These are phyloP conservation scores for Pisolithus tinctorius DNA, from an alignment of 768 basidiomycete genomes.

Conservation along the genomic window DNA sequence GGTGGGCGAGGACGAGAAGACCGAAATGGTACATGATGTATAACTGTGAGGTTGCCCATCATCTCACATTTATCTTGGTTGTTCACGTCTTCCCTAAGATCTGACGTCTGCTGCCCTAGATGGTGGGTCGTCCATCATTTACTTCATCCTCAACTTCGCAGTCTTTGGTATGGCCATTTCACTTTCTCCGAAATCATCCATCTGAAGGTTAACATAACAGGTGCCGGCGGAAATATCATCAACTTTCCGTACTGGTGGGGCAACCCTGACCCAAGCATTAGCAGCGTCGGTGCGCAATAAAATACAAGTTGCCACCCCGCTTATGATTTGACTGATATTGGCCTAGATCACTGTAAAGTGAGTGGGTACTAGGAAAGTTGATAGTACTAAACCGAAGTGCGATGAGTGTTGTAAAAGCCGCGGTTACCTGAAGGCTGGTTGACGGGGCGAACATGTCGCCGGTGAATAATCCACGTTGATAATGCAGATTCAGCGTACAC, in stretches of 20 bases:
- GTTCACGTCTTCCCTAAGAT: conserved; percentile 17
- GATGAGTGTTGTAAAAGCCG: no score
- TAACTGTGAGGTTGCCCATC: conserved; percentile 7
- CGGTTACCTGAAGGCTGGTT: no score
- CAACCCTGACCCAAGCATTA: conserved; percentile 15
- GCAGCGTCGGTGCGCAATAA: conserved; percentile 8
- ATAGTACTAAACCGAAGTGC: no score
- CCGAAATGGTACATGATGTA: conserved; percentile 45
- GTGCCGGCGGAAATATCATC: conserved; percentile 37
- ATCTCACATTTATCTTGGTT: neutral
- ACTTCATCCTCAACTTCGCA: conserved; percentile 40
- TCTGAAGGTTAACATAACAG: conserved; percentile 19
- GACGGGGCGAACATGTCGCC: neutral
- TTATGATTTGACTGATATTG: neutral
- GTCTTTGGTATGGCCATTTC: conserved; percentile 18
- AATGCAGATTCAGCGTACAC: conserved; percentile 1
- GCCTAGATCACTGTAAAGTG: conserved; percentile 2
- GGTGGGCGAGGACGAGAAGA: conserved; percentile 38
- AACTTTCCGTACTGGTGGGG: conserved; percentile 43
- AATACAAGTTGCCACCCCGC: neutral
- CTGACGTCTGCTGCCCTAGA: conserved; percentile 43
- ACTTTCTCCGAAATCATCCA: conserved; percentile 14
- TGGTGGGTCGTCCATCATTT: conserved; percentile 41
- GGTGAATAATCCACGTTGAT: neutral
- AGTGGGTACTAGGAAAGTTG: neutral